Conservation (phyloP, 2,329 filamentous ascomycete genomes). For the Neocatenulostroma microsporum region DNA sequence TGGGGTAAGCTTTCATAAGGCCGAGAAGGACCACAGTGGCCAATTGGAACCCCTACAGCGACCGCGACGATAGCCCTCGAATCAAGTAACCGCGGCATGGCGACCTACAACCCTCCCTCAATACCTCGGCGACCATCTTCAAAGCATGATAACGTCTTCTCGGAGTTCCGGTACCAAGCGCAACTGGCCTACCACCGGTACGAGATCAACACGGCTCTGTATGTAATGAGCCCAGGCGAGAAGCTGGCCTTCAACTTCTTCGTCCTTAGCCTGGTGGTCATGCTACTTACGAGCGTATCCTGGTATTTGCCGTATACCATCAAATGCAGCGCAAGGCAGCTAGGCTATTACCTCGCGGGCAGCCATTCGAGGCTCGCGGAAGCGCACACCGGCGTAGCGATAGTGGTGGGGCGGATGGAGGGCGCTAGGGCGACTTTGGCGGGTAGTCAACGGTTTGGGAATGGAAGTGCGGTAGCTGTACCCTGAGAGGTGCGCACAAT, state of each 20-base stretch:
- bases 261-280: conserved; percentile 12
- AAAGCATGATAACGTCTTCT: conserved; percentile 14
- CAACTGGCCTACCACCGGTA: conserved; percentile 23
- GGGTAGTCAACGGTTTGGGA: no score
- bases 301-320: conserved; percentile 17
- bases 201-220: conserved; percentile 21
- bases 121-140: conserved; percentile 18
- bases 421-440: no score
- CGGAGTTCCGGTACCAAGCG: conserved; percentile 16
- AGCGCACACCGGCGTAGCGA: no score
- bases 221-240: conserved; percentile 23
- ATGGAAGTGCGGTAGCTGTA: no score
- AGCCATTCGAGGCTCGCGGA: no score
- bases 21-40: no score
- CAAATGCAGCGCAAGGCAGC: conserved; percentile 9
- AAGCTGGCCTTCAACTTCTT: conserved; percentile 23
- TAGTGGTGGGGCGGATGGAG: no score
- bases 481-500: no score
- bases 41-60: neutral
- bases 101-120: conserved; percentile 19
- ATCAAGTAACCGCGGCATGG: no score
- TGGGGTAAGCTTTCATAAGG: no score
- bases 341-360: conserved; percentile 18
- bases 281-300: conserved; percentile 16
- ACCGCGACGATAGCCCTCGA: no score